Percentiles rank a stretch among this genome's conserved stretches.
These are phyloP conservation scores for Ceratocystiopsis minuta DNA, from an alignment of 2,329 filamentous ascomycete species.

Conservation along the genomic window DNA sequence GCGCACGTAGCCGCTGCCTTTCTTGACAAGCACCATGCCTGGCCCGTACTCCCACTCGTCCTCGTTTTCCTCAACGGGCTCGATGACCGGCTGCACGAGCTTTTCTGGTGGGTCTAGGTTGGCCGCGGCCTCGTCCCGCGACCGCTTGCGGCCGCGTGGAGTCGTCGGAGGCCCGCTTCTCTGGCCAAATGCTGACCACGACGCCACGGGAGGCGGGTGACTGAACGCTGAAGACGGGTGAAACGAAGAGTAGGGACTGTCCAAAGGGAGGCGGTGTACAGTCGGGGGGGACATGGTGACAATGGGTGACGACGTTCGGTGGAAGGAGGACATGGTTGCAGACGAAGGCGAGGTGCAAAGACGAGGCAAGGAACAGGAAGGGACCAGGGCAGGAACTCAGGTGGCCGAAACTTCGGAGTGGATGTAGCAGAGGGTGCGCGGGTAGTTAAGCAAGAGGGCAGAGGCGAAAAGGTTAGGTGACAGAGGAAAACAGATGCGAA, in stretches of 20 bases:
- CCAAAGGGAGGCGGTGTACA: constrained; percentile 23
- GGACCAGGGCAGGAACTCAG: not conserved
- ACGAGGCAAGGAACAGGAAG: not conserved
- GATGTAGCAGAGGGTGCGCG: no score
- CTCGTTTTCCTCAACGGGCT: constrained; percentile 34
- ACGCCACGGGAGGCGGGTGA: constrained; percentile 17
- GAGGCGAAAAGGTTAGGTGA: no score
- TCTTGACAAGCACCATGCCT: constrained; percentile 57
- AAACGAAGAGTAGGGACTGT: constrained; percentile 19
- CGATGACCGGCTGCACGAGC: constrained; percentile 23
- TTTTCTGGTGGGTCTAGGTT: constrained; percentile 43
- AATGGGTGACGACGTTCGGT: constrained; percentile 27
- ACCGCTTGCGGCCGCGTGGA: constrained; percentile 52
- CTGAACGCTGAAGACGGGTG: constrained; percentile 21
- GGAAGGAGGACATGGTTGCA: constrained; percentile 25
- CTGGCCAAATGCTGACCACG: constrained; percentile 7
- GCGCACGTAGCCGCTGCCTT: constrained; percentile 36
- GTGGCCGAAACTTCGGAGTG: no score
- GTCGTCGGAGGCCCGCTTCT: constrained; percentile 5
- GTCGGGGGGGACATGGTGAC: constrained; percentile 27
- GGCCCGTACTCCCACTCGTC: constrained; percentile 52
- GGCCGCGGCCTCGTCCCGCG: constrained; percentile 51
- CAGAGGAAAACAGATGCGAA: no score
- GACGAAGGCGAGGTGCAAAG: not conserved
- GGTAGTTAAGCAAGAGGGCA: no score